Base-by-base conservation (phyloP, 805 yeast genomes). In the Nakazawaea peltata region DNA sequence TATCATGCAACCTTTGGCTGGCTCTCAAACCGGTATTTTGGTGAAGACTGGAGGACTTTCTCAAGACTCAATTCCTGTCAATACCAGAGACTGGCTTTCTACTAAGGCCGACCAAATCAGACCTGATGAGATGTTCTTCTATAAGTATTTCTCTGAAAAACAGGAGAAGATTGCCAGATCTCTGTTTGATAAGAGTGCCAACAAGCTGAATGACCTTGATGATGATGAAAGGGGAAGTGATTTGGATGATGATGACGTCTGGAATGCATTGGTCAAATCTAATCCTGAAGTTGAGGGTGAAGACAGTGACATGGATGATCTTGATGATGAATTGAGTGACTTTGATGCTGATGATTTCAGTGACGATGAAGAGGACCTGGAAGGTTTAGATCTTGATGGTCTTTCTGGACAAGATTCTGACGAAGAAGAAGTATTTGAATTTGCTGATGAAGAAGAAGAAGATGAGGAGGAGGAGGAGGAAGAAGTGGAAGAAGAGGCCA, bases 1-100 rank as follows among this genome's bases (percentile, higher is more conserved):
- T 29, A 88, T 92, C 53, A 92, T 92, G 97, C 98, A 92, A 66
- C 97, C 98, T 33, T 67, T 92, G 44, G 87, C 94, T 30, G 97
- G 96, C 43, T 69, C 77, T 1, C 82, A 80, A 43, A 84, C 82
- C 8, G 63, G 78, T 4, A 59, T 81, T 35, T 65, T 82, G 45
- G 84, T 82, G 10, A 77, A 66, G 48, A 67, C 63, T 42, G 36
- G 37, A 21, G 44, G 44, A 4, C 46, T 51, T 13, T 46, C 51
- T 19, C 51, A 46, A 12, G 55, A 56, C 4, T 71, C 66, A n/a
- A 53, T 70, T 11, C 95, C 97, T 2, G 94, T 74, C 4, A 87
- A 88, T 51, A 73, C 92, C 6, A 79, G 81, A 46, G 80, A 87
- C 54, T 90, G 97, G 97, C 60, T 77, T 34, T 65, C 67, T 40